Evolutionary conservation across 176 grass and related monocot species (phyloP), one percentile per base, ranked within the genome.

Genomic region (Saccharum spontaneum): DNA sequence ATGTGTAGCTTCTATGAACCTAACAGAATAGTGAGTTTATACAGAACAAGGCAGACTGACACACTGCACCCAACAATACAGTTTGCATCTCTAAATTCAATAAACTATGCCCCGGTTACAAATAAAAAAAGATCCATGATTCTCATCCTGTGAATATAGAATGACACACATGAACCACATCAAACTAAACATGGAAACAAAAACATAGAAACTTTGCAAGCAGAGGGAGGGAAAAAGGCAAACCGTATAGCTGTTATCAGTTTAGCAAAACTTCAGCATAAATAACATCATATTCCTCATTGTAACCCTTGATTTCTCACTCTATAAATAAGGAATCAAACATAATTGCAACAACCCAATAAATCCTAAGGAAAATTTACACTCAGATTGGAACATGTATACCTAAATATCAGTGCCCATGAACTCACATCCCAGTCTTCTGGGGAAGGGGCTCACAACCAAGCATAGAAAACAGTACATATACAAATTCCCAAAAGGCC

Each of bases 11-110:
- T 5, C 18, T 30, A 87, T 18, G 9, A 87, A 61, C 8, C 43
- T 80, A 90, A 79, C 67, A 34, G 60, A 12, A 67, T 31, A 87
- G 31, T 16, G 4, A 79, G 38, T 57, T 83, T 68, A 82, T 69
- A 26, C 14, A 36, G 59, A 84, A 45, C 23, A 90, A 72, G 67
- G 45, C 59, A 36, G 52, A 66, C 7, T 75, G 4, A 43, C 62
- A 7, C 69, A 48, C 3, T 20, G 63, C 24, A 38, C 41, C 59
- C 16, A 10, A 41, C 66, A 74, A 28, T 54, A 44, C 18, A 75
- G 12, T 36, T 76, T 38, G 15, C 33, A 57, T 8, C 9, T 13
- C 30, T n/a, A 77, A 16, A 64, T 65, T 60, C 18, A 23, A 77
- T 61, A 24, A 17, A 46, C 15, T 46, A 66, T 20, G 23, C 60